Evolutionary conservation across 139 green algal genomes (phyloP).

Genomic region (Dunaliella primolecta): DNA sequence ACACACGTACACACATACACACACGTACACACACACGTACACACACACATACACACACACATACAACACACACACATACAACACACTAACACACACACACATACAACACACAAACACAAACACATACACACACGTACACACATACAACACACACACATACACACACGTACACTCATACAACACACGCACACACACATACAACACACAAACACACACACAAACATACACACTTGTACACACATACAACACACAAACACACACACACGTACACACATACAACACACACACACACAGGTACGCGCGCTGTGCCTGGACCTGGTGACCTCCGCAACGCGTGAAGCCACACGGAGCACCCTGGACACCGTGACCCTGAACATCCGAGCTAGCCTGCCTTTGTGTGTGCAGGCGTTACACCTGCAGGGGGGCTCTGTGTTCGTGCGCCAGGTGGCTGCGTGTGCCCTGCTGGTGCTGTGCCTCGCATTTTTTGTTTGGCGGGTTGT

Average conservation of each 20-base stretch:
- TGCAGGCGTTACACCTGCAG: not conserved
- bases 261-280: constrained; percentile 11
- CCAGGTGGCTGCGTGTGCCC: not conserved
- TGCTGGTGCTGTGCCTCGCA: not conserved
- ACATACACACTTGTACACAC: too few species aligned
- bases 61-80: too few species aligned
- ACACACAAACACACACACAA: too few species aligned
- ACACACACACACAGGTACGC: constrained; percentile 26
- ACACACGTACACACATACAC: not conserved
- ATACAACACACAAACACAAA: too few species aligned
- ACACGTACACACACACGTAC: not conserved
- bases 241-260: not conserved
- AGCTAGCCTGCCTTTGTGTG: not conserved
- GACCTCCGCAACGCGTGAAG: constrained; percentile 23
- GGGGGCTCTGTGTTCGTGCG: not conserved
- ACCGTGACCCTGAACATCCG: constrained; percentile 1
- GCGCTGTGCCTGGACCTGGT: constrained; percentile 36
- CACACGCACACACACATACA: constrained; percentile 23
- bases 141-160: not conserved
- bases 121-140: too few species aligned
- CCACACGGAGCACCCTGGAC: constrained; percentile 25
- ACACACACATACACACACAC: not conserved
- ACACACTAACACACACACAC: too few species aligned
- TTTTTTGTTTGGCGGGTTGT: not conserved
- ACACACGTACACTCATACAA: too few species aligned